Conservation (phyloP, 306 rosid genomes). For the Gynostemma pentaphyllum region DNA sequence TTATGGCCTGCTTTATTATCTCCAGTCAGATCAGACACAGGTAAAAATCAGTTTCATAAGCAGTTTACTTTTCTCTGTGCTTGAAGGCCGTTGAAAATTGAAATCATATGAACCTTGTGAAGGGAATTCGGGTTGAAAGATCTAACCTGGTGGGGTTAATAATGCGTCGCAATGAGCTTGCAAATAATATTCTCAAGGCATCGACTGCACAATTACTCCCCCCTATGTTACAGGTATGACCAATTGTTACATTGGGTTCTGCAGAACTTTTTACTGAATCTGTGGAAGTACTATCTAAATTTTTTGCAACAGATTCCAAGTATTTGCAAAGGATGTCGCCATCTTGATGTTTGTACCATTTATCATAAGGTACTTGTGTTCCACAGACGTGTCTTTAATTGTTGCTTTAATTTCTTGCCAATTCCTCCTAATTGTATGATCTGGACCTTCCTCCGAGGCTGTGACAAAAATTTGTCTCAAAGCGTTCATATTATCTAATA, state of each 20-base stretch:
- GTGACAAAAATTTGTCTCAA: background rate
- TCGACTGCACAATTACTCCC: conserved; percentile 61
- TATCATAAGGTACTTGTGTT: conserved; percentile 65
- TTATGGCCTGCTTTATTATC: conserved; percentile 85
- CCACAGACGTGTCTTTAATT: background rate
- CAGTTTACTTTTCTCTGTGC: conserved; percentile 10
- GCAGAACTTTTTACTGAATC: conserved; percentile 6
- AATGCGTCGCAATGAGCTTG: conserved; percentile 86
- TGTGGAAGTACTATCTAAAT: conserved; percentile 9
- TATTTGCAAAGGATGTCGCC: conserved; percentile 85
- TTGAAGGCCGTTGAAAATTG: conserved; percentile 15
- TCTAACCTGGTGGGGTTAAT: conserved; percentile 78
- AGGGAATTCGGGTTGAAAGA: conserved; percentile 78
- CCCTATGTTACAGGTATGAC: conserved; percentile 57
- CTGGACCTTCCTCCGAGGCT: background rate
- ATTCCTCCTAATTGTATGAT: background rate
- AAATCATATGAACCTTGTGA: conserved; percentile 12
- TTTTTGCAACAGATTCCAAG: conserved; percentile 45
- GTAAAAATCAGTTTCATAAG: conserved; percentile 20
- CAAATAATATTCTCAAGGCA: conserved; percentile 71
- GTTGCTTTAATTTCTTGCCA: background rate
- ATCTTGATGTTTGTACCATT: conserved; percentile 71
- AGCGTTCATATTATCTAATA: background rate
- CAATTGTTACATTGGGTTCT: conserved; percentile 16
- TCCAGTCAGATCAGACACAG: conserved; percentile 72